These are phyloP conservation scores for Paramecium caudatum DNA, from an alignment of 73 alveolate genomes.

Conservation along the genomic window DNA sequence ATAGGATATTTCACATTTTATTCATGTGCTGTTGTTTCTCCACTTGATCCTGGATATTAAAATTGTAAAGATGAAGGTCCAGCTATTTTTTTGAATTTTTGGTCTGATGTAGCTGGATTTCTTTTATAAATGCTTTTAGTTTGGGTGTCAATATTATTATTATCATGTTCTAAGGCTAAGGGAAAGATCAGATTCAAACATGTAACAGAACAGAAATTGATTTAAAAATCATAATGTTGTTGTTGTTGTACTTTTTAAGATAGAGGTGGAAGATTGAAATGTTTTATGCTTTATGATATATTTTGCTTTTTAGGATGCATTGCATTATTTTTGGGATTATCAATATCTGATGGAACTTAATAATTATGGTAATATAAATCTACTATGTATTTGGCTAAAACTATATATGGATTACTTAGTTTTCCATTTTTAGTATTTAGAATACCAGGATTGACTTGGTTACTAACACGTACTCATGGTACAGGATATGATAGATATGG, in stretches of 20 bases:
- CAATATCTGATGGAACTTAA: background rate
- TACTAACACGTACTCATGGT: constrained; percentile 56
- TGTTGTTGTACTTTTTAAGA: background rate
- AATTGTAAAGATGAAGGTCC: constrained; percentile 58
- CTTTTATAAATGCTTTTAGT: constrained; percentile 11
- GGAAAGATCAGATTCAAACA: constrained; percentile 22
- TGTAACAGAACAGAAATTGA: background rate
- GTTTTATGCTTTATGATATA: constrained; percentile 60
- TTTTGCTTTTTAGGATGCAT: constrained; percentile 51
- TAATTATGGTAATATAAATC: constrained; percentile 50
- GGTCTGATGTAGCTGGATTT: constrained; percentile 60
- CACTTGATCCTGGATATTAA: background rate
- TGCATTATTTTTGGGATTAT: constrained; percentile 50
- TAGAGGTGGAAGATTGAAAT: constrained; percentile 71
- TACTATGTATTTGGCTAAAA: constrained; percentile 30
- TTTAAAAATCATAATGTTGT: background rate
- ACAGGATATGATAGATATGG: constrained; percentile 69
- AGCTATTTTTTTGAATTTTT: constrained; percentile 59
- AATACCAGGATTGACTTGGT: constrained; percentile 50
- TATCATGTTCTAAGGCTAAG: background rate
- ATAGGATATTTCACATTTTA: constrained; percentile 65
- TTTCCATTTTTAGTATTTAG: constrained; percentile 60
- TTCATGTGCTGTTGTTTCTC: constrained; percentile 52
- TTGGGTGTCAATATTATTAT: constrained; percentile 36
- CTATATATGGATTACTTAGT: constrained; percentile 42